Base-by-base conservation (phyloP, 768 basidiomycete species). In the Gloeostereum incarnatum region DNA sequence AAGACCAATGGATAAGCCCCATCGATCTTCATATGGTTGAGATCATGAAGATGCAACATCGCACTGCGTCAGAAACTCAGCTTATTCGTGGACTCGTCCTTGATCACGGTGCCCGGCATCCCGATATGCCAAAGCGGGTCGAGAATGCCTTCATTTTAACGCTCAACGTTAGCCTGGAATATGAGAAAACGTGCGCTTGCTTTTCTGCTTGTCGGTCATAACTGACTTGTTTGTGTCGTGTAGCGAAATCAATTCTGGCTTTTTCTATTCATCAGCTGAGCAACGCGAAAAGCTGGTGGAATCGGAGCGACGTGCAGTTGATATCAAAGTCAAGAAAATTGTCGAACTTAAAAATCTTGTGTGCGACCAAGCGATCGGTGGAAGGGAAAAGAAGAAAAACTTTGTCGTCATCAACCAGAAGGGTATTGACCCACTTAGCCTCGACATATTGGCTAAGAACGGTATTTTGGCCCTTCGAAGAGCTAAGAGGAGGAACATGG, bases 41-140 rank as follows among this genome's bases (percentile, higher is more conserved):
- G 64, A 81, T 98, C 45, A 98, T 98, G 96, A 98, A 98, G 68
- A 99, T 99, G 96, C 94, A 96, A 60, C 96, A 99, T 65, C 85
- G 93, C 51, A 93, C 85, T 30, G 91, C 96, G 45, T 91, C 90
- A 17, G 96, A 99, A 60, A 99, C 96, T 21, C 87, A 96, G 56
- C 78, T 99, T 26, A 69, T 99, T 51, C 84, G 88, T 49, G 96
- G 96, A 24, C 72, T 99, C 41, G 96, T 99, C 31, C 71, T 99
- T 50, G 96, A 99, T 63, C 94, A 98, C 56, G 94, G 96, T 48
- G 89, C 88, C 40, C 69, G 96, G 47, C 96, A 99, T 63, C 94
- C 96, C 8, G 96, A 98, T 62, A 98, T 98, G 96, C 93, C 96
- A 25, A 98, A 92, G 69, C 80, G 91, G 52, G 75, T 99, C 39